Conservation (phyloP, 2,329 filamentous ascomycete genomes). For the Fusarium dimerum region DNA sequence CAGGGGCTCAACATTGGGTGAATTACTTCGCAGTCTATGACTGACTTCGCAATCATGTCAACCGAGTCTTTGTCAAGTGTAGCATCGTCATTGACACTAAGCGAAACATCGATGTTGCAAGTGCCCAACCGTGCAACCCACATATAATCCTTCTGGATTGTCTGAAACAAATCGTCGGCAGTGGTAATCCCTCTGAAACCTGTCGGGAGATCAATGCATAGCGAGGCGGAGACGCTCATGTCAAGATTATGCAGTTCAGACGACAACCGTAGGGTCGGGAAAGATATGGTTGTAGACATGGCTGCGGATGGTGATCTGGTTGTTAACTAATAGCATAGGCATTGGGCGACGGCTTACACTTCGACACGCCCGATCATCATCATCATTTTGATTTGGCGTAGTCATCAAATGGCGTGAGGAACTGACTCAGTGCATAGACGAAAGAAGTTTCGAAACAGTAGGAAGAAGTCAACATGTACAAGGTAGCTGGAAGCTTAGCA, state of each 20-base stretch:
- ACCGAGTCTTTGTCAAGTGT: constrained; percentile 13
- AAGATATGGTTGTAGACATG: constrained; percentile 16
- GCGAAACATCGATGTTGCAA: constrained; percentile 32
- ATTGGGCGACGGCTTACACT: too few species aligned
- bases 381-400: too few species aligned
- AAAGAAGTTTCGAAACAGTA: too few species aligned
- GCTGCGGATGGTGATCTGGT: neutral
- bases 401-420: too few species aligned
- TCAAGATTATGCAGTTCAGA: constrained; percentile 24
- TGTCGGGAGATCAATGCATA: constrained; percentile 29
- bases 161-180: constrained; percentile 24
- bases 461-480: too few species aligned
- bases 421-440: too few species aligned
- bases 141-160: constrained; percentile 25
- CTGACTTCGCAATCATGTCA: constrained; percentile 13
- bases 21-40: constrained; percentile 32
- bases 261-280: constrained; percentile 28
- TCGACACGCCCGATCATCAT: too few species aligned
- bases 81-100: constrained; percentile 23
- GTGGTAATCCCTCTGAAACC: constrained; percentile 10
- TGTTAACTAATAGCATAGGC: neutral
- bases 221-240: constrained; percentile 25
- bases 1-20: too few species aligned
- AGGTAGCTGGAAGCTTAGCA: too few species aligned
- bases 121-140: constrained; percentile 36